A percentile compares a stretch with the other conserved stretches of the same genome.
These are phyloP conservation scores for Verbena officinalis DNA, from an alignment of 257 asterid genomes.

Conservation along the genomic window DNA sequence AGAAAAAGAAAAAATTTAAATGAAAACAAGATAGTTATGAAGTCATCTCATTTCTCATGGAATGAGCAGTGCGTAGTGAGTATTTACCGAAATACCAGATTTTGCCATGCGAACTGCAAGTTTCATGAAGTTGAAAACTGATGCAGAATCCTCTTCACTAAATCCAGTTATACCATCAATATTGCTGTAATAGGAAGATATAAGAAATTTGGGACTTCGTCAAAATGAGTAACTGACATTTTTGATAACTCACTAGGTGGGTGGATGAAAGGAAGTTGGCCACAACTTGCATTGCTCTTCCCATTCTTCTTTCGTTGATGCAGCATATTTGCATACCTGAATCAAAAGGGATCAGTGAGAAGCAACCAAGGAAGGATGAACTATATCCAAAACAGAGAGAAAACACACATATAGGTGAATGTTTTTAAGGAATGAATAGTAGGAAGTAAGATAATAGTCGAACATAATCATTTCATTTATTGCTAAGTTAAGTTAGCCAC, in stretches of 20 bases:
- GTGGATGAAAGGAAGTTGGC: slow-evolving; percentile 98
- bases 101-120: slow-evolving; percentile 64
- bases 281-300: slow-evolving; percentile 91
- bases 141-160: slow-evolving; percentile 61
- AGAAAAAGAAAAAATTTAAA: no score
- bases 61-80: slow-evolving; percentile 16
- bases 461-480: neutral
- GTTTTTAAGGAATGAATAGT: neutral
- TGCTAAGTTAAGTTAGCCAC: no score
- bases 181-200: slow-evolving; percentile 53
- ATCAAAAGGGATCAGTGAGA: slow-evolving; percentile 14
- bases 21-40: no score
- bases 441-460: neutral
- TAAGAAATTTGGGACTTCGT: slow-evolving; percentile 16
- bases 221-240: neutral
- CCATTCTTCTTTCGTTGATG: slow-evolving; percentile 93
- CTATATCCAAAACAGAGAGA: neutral
- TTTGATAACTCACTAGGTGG: slow-evolving; percentile 65
- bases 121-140: slow-evolving; percentile 68
- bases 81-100: slow-evolving; percentile 56
- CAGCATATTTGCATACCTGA: slow-evolving; percentile 87
- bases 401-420: neutral
- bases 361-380: slow-evolving; percentile 12
- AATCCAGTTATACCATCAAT: slow-evolving; percentile 92
- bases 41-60: neutral